Base-by-base conservation (phyloP, 768 basidiomycete species). In the Ephemerocybe angulata region DNA sequence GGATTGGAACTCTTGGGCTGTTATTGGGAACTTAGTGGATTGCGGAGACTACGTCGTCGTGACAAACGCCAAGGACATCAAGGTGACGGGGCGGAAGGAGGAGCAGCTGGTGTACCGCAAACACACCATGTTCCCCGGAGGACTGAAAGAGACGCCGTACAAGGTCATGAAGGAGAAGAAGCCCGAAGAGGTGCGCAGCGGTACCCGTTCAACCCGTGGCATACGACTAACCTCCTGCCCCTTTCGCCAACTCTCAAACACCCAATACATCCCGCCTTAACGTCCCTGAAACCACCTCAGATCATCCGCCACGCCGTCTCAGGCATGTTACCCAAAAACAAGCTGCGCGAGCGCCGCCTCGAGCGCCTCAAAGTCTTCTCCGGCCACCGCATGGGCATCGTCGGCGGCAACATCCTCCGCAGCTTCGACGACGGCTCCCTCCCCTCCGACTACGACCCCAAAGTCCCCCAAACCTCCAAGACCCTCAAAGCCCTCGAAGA, bases 291-390 rank as follows among this genome's bases (percentile, higher is more conserved):
- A n/a, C 10, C 38, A 25, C 27, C 53, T 15, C 66, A 99, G 97
- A 91, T 98, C 62, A 93, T 99, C 55, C 86, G 93, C 12, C 84
- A 92, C 60, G 97, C 97, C 3, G 97, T 99, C 3, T 90, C 96
- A 11, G 93, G 96, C 63, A 99, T 99, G 97, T 78, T 99, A 52
- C 97, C 96, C 30, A 99, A 98, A 74, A 99, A 99, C 77, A 95
- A 89, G 59, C 84, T 97, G 57, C 84, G 97, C 24, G 90, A 96
- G 44, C 80, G 90, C 43, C 82, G 97, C 31, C 71, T 99, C 47
- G 92, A 90, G 55, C 77, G 97, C 53, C 77, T 99, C 47, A 87
- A 90, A 58, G 89, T 98, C 60, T 98, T 95, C 65, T 83, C 90
- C 37, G 89, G 82, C 10, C 73, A 84, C 49, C 82, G 90, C 58